Evolutionary conservation across 2,329 filamentous ascomycete genomes (phyloP).

Genomic region (Aspergillus fumigatus): DNA sequence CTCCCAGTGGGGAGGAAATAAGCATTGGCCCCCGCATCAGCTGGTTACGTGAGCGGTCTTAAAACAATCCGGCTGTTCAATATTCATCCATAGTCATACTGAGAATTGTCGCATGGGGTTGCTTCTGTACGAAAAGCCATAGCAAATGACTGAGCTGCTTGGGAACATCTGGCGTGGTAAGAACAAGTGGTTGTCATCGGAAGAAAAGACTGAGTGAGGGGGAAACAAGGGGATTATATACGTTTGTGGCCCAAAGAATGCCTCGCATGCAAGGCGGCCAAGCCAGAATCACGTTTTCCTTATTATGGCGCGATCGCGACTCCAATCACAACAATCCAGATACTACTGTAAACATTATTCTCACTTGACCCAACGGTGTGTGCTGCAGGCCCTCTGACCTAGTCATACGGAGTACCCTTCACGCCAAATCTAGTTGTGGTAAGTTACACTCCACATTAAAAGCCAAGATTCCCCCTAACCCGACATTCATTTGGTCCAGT

Average conservation of each 20-base stretch:
- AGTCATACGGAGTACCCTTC: not conserved
- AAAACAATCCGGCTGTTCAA: not conserved
- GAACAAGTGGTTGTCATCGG: not conserved
- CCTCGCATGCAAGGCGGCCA: not conserved
- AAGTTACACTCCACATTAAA: conserved; percentile 34
- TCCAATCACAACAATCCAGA: not conserved
- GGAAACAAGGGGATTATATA: not conserved
- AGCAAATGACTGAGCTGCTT: not conserved
- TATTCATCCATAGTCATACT: not conserved
- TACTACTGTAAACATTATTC: too few species aligned
- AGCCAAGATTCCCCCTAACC: conserved; percentile 8
- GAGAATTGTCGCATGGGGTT: not conserved
- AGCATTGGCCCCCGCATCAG: not conserved
- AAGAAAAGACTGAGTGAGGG: not conserved
- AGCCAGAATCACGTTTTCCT: not conserved
- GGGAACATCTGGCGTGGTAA: not conserved
- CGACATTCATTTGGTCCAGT: conserved; percentile 10
- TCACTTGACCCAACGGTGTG: too few species aligned
- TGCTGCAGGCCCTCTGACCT: not conserved
- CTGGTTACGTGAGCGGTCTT: not conserved
- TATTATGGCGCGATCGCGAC: not conserved
- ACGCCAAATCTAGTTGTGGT: conserved; percentile 16
- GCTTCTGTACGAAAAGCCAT: not conserved
- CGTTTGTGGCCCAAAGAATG: not conserved
- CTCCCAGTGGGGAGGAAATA: not conserved